These are phyloP conservation scores for Graphilbum sp. DNA, from an alignment of 2,329 filamentous ascomycete genomes.

Conservation along the genomic window DNA sequence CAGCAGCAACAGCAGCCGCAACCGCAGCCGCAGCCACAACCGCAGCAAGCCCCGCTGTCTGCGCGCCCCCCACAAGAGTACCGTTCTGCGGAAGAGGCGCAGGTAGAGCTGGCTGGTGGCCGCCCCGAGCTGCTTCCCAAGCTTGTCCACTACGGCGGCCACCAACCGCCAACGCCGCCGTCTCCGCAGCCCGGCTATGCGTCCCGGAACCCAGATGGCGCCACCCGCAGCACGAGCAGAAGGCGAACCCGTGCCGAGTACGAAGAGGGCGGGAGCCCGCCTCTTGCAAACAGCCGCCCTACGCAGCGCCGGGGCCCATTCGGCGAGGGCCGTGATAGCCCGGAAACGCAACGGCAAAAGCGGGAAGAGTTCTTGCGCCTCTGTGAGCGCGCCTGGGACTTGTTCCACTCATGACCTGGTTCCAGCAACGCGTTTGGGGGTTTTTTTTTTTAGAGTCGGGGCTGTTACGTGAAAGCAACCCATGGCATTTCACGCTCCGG, in stretches of 20 bases:
- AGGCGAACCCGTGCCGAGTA: constrained; percentile 79
- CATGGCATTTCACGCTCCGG: no score
- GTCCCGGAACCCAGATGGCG: constrained; percentile 25
- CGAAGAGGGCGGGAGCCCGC: constrained; percentile 79
- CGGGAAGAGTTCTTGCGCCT: constrained; percentile 81
- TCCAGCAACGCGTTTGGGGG: no score
- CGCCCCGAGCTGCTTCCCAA: constrained; percentile 83
- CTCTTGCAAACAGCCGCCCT: constrained; percentile 58
- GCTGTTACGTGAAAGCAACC: no score
- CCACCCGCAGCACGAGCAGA: constrained; percentile 46
- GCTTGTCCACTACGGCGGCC: constrained; percentile 86
- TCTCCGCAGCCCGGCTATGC: constrained; percentile 47
- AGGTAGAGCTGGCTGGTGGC: constrained; percentile 79
- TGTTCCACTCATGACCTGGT: constrained; percentile 83
- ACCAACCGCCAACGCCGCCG: constrained; percentile 83
- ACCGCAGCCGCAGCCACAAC: constrained; percentile 11
- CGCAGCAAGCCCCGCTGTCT: constrained; percentile 33
- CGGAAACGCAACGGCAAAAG: constrained; percentile 70
- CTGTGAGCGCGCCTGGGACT: constrained; percentile 84
- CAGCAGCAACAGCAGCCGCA: constrained; percentile 20
- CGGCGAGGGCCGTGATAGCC: constrained; percentile 66
- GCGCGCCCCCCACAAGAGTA: constrained; percentile 70
- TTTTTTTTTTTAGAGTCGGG: neutral
- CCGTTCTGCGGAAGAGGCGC: constrained; percentile 88
- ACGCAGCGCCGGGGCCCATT: constrained; percentile 51